These are phyloP conservation scores for Hypholoma fasciculare DNA, from an alignment of 768 basidiomycete genomes.

Conservation along the genomic window DNA sequence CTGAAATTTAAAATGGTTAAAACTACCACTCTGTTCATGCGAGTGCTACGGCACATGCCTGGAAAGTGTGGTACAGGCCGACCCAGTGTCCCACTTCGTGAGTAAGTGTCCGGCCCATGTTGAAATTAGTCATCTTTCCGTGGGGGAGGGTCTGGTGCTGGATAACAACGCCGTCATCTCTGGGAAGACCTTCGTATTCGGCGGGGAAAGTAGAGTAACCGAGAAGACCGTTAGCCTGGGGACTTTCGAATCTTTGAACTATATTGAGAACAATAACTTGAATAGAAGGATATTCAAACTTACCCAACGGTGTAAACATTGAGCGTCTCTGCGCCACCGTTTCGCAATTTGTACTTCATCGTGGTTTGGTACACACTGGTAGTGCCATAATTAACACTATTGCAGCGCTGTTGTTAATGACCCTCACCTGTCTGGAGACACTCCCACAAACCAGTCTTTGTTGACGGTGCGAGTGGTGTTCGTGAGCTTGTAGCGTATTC, in stretches of 20 bases:
- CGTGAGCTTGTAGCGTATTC: conserved; percentile 33
- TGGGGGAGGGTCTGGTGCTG: conserved; percentile 30
- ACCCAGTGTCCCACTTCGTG: conserved; percentile 36
- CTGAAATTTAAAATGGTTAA: conserved; percentile 14
- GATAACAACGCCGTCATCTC: conserved; percentile 40
- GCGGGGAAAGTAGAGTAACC: conserved; percentile 46
- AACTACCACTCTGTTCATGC: not conserved
- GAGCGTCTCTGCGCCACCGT: conserved; percentile 33
- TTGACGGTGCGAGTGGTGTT: conserved; percentile 34
- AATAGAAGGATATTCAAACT: not conserved
- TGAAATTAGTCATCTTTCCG: conserved; percentile 22
- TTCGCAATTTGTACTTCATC: conserved; percentile 38
- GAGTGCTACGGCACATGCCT: conserved; percentile 1
- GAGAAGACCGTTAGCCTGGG: conserved; percentile 31
- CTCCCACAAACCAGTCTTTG: conserved; percentile 38
- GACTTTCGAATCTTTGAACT: conserved; percentile 26
- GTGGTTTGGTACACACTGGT: conserved; percentile 23
- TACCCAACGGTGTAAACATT: conserved; percentile 44
- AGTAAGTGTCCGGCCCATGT: conserved; percentile 25
- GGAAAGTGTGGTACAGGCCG: conserved; percentile 40
- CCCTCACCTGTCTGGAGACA: conserved; percentile 31
- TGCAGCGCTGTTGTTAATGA: not conserved
- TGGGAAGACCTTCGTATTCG: conserved; percentile 26
- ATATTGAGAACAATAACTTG: not conserved
- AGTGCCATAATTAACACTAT: not conserved